Evolutionary conservation across 2,329 filamentous ascomycete species (phyloP).

Genomic region (Acrocalymma vagum): DNA sequence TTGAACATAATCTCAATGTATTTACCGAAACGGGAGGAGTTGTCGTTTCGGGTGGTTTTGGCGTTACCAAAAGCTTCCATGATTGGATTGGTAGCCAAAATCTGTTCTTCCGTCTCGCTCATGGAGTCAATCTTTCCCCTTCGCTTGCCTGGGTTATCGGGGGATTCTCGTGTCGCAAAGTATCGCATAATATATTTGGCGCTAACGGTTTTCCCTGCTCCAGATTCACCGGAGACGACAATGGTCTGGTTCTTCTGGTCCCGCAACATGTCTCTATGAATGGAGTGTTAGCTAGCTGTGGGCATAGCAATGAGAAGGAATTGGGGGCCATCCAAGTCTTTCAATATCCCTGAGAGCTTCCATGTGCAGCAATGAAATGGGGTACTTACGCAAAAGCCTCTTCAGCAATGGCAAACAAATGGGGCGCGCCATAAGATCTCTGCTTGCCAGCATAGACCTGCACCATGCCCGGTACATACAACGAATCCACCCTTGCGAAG

Average conservation of each 20-base stretch:
- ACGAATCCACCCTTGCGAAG: conserved; percentile 94
- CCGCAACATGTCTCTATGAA: conserved; percentile 89
- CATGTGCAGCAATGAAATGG: not conserved
- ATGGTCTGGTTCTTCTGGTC: conserved; percentile 97
- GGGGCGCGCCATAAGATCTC: conserved; percentile 93
- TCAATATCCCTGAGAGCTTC: not conserved
- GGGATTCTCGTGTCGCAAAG: conserved; percentile 95
- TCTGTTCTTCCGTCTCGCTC: conserved; percentile 98
- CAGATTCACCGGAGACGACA: conserved; percentile 98
- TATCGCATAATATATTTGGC: conserved; percentile 99
- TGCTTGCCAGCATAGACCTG: conserved; percentile 98
- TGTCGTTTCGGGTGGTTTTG: conserved; percentile 99
- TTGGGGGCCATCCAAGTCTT: conserved; percentile 28
- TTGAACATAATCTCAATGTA: conserved; percentile 99
- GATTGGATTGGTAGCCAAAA: conserved; percentile 96
- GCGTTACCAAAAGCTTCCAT: conserved; percentile 99
- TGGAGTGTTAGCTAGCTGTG: not conserved
- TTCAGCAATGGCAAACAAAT: conserved; percentile 98
- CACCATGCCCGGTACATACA: conserved; percentile 99
- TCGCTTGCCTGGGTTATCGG: conserved; percentile 82
- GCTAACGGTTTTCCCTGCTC: conserved; percentile 98
- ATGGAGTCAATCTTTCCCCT: conserved; percentile 81
- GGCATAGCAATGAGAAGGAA: not conserved
- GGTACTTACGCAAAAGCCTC: conserved; percentile 89
- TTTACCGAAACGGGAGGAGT: conserved; percentile 98